Evolutionary conservation across 106 monocot species (phyloP).

Genomic region (Dioscorea dumetorum): DNA sequence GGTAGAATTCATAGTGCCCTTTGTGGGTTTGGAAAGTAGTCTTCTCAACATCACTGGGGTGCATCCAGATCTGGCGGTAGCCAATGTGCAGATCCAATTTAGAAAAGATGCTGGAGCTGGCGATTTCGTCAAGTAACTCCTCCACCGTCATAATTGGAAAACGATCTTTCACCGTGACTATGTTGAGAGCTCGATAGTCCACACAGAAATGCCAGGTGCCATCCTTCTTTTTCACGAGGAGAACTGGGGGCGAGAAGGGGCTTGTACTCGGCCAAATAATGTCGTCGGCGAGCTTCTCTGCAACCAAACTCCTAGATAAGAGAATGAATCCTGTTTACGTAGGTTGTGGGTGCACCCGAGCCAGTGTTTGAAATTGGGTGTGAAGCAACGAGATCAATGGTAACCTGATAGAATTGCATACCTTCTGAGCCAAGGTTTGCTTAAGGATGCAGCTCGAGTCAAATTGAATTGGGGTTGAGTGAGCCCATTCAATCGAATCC

Average conservation of each 20-base stretch:
- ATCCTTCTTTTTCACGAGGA: conserved; percentile 6
- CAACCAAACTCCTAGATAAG: neutral
- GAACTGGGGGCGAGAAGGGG: neutral
- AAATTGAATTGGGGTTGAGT: too few species aligned
- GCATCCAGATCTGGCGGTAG: conserved; percentile 9
- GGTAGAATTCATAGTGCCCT: neutral
- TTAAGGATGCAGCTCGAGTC: too few species aligned
- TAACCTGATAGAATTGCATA: too few species aligned
- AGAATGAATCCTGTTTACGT: too few species aligned
- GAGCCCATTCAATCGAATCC: too few species aligned
- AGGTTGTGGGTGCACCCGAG: too few species aligned
- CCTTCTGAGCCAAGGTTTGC: too few species aligned
- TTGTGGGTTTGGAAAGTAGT: neutral
- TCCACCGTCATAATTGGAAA: conserved; percentile 10
- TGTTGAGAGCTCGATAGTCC: neutral
- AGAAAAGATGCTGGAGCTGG: neutral
- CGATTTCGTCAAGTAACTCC: conserved; percentile 13
- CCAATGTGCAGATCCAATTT: conserved; percentile 6
- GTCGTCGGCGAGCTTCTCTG: neutral
- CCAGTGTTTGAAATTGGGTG: too few species aligned
- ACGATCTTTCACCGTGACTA: neutral
- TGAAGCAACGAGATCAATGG: too few species aligned
- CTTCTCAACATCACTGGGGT: neutral
- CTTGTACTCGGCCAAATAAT: neutral
- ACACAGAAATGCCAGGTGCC: conserved; percentile 1